A percentile compares a stretch with the other conserved stretches of the same genome.
These are phyloP conservation scores for Calocera cornea DNA, from an alignment of 768 basidiomycete species.

Conservation along the genomic window DNA sequence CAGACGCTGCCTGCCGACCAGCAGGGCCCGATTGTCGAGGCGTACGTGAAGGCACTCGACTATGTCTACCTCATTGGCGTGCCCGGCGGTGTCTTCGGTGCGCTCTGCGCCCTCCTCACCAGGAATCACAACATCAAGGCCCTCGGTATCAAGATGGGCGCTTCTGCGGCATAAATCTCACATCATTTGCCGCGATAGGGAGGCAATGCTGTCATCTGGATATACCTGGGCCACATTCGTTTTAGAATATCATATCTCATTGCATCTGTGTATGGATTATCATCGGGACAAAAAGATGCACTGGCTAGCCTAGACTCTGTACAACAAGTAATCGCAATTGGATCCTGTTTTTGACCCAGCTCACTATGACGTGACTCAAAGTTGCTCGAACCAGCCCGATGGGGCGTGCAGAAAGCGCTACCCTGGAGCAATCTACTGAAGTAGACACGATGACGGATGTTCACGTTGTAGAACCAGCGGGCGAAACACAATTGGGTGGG, in stretches of 20 bases:
- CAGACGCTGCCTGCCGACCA: neutral
- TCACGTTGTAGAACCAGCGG: too few species aligned
- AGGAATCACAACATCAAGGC: neutral
- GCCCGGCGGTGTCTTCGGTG: neutral
- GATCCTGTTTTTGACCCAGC: neutral
- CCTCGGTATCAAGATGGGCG: neutral
- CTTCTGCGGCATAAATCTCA: neutral
- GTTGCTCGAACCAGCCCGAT: too few species aligned
- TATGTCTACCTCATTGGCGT: constrained; percentile 7
- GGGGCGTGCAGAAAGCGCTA: too few species aligned
- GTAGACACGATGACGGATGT: too few species aligned
- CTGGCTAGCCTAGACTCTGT: neutral
- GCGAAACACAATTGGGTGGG: too few species aligned
- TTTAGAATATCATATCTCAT: neutral
- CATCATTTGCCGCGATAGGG: neutral
- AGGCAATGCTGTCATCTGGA: neutral
- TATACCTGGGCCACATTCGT: neutral
- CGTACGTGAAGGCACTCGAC: constrained; percentile 7
- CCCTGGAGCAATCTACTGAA: too few species aligned
- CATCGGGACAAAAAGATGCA: neutral
- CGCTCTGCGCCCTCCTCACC: neutral
- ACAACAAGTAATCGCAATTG: neutral
- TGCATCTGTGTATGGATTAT: neutral
- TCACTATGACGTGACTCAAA: too few species aligned
- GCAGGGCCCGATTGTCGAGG: constrained; percentile 6